Conservation (phyloP, 352 stramenopile species). For the Aphanomyces astaci region DNA sequence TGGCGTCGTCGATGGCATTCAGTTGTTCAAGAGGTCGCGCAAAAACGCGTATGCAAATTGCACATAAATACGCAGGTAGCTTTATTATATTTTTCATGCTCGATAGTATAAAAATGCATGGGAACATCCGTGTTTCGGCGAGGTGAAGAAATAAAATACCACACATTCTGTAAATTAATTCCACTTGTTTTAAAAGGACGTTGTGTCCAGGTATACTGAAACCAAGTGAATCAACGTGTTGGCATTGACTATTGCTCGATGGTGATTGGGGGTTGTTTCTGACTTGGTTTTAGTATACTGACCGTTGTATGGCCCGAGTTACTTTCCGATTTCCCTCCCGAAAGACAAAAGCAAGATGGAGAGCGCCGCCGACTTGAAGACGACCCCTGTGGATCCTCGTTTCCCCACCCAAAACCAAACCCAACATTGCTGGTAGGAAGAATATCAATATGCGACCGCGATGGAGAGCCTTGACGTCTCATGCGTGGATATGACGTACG, state of each 20-base stretch:
- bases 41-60: background rate
- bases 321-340: conserved; percentile 20
- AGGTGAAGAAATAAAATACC: background rate
- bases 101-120: background rate
- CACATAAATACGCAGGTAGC: background rate
- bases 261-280: conserved; percentile 1
- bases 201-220: background rate
- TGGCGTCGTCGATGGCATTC: too few species aligned
- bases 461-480: background rate
- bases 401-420: conserved; percentile 85
- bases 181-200: background rate
- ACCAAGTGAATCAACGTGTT: background rate
- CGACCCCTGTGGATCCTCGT: conserved; percentile 73
- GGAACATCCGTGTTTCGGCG: background rate
- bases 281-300: conserved; percentile 22
- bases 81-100: background rate
- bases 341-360: conserved; percentile 14
- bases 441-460: background rate
- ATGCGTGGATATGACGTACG: background rate
- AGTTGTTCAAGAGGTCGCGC: too few species aligned
- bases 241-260: background rate
- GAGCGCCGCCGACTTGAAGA: conserved; percentile 27
- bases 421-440: conserved; percentile 71
- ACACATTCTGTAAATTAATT: background rate
- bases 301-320: conserved; percentile 18